Conservation (phyloP, 768 basidiomycete species). For the Mycena epipterygia region DNA sequence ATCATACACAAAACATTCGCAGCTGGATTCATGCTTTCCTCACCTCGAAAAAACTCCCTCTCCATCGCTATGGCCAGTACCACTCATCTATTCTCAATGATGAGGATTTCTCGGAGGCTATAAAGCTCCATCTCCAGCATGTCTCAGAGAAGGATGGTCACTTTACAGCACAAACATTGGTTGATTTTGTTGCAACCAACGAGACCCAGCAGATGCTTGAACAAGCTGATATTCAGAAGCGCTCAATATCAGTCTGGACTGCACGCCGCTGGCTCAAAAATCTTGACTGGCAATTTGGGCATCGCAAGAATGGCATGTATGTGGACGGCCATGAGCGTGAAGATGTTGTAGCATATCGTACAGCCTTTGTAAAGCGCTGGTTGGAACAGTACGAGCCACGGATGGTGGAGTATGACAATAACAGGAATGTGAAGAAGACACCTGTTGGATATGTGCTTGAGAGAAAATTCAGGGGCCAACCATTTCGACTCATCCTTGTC, state of each 20-base stretch:
- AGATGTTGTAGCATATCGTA: slow-evolving; percentile 29
- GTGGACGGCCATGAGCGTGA: slow-evolving; percentile 22
- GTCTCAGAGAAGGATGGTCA: slow-evolving; percentile 5
- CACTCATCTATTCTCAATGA: background rate
- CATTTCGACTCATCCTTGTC: slow-evolving; percentile 36
- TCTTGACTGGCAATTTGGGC: slow-evolving; percentile 25
- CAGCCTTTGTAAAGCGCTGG: slow-evolving; percentile 24
- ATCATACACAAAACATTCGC: slow-evolving; percentile 11
- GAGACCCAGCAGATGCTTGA: slow-evolving; percentile 6
- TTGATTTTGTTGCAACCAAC: slow-evolving; percentile 5
- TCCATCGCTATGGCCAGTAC: slow-evolving; percentile 11
- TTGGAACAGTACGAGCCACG: slow-evolving; percentile 16
- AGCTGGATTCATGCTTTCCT: slow-evolving; percentile 18
- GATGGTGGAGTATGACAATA: slow-evolving; percentile 26
- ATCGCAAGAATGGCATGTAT: slow-evolving; percentile 34
- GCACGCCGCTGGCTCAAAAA: slow-evolving; percentile 19
- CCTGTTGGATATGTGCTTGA: background rate
- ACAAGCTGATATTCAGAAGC: slow-evolving; percentile 12
- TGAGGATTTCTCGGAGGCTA: background rate
- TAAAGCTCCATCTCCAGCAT: slow-evolving; percentile 8
- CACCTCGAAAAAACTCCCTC: background rate
- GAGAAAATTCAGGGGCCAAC: slow-evolving; percentile 7
- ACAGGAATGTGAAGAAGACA: slow-evolving; percentile 7
- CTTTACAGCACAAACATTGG: slow-evolving; percentile 9
- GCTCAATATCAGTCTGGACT: slow-evolving; percentile 17